These are phyloP conservation scores for Mycoemilia scoparia DNA, from an alignment of 192 early-diverging fungal species.

Conservation along the genomic window DNA sequence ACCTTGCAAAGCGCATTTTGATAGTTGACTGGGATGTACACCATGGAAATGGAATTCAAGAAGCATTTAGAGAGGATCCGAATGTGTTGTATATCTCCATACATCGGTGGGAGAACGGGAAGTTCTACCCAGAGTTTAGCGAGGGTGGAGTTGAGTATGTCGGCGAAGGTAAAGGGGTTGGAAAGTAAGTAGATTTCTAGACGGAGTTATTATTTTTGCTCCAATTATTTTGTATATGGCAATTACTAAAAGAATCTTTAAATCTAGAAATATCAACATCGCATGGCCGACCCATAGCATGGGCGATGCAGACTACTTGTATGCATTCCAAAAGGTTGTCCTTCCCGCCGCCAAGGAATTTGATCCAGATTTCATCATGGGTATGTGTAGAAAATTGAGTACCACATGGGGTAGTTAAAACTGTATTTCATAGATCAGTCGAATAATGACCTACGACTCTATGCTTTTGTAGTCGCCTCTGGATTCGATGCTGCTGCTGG, in stretches of 20 bases:
- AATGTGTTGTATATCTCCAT: conserved; percentile 71
- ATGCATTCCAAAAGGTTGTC: conserved; percentile 58
- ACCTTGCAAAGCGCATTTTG: conserved; percentile 39
- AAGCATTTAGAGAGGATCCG: conserved; percentile 55
- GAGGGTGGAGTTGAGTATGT: conserved; percentile 34
- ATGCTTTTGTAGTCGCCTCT: conserved; percentile 66
- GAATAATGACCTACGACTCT: too few relatives aligned
- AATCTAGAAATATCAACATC: conserved; percentile 61
- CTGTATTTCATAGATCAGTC: background rate
- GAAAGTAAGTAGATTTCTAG: conserved; percentile 35
- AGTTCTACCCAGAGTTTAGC: conserved; percentile 55
- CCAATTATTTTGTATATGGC: conserved; percentile 1
- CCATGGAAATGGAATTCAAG: conserved; percentile 88
- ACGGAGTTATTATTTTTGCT: background rate
- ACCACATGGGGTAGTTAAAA: background rate
- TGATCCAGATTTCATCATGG: conserved; percentile 59
- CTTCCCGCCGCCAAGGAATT: conserved; percentile 76
- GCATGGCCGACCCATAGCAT: conserved; percentile 61
- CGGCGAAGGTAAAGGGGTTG: conserved; percentile 37
- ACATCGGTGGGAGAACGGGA: conserved; percentile 63
- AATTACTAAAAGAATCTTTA: background rate
- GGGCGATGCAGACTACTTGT: conserved; percentile 73
- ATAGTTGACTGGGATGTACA: conserved; percentile 94
- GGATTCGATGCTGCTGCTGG: conserved; percentile 80
- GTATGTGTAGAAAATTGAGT: conserved; percentile 14